phyloP scores from a whole-genome alignment of 805 yeast species.

The Zygosaccharomyces rouxii region DNA sequence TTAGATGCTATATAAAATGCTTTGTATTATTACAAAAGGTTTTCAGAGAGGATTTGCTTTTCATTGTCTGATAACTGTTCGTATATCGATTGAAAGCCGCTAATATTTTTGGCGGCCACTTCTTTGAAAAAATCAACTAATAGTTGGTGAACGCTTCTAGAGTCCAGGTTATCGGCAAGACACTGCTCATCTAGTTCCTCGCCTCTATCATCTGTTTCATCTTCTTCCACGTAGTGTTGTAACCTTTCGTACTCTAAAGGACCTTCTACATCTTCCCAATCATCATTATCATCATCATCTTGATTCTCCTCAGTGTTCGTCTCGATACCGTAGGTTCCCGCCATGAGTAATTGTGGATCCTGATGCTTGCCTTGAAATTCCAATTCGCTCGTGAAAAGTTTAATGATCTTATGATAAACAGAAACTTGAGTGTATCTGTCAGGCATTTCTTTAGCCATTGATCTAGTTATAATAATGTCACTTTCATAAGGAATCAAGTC shows the following conservation, averaged over 20 bases:
- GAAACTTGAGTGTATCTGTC: slow-evolving; percentile 60
- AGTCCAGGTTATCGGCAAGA: slow-evolving; percentile 15
- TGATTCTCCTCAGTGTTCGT: slow-evolving; percentile 20
- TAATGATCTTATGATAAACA: slow-evolving; percentile 67
- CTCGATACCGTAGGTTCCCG: slow-evolving; percentile 32
- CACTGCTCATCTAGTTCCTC: slow-evolving; percentile 4
- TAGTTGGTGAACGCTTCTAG: slow-evolving; percentile 33
- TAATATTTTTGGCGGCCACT: slow-evolving; percentile 46
- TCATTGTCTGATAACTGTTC: slow-evolving; percentile 48
- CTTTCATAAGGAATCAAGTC: slow-evolving; percentile 57
- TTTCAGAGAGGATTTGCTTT: slow-evolving; percentile 48
- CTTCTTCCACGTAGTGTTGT: slow-evolving; percentile 46
- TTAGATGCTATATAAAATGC: not conserved
- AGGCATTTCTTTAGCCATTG: slow-evolving; percentile 68
- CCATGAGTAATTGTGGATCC: slow-evolving; percentile 20
- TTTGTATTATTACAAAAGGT: slow-evolving; percentile 23
- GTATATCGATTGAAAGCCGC: slow-evolving; percentile 51
- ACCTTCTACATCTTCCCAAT: slow-evolving; percentile 76
- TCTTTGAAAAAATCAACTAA: slow-evolving; percentile 53
- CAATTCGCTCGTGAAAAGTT: slow-evolving; percentile 65
- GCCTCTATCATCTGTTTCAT: not conserved
- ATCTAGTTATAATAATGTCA: slow-evolving; percentile 75
- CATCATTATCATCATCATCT: slow-evolving; percentile 49
- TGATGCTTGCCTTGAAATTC: slow-evolving; percentile 57
- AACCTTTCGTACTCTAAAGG: slow-evolving; percentile 63